These are phyloP conservation scores for Pycnococcus provasolii DNA, from an alignment of 139 green algal species.

Conservation along the genomic window DNA sequence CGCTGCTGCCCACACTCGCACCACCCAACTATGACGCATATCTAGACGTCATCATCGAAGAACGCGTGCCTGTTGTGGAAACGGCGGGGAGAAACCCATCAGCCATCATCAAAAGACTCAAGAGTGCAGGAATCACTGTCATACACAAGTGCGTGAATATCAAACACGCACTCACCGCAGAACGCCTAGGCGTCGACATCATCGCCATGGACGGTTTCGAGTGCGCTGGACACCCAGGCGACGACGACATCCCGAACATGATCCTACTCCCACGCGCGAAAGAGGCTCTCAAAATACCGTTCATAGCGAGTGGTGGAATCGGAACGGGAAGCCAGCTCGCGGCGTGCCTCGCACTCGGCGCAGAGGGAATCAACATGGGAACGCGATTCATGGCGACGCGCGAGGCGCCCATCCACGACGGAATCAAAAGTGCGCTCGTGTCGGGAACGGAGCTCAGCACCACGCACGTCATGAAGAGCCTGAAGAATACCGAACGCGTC, in stretches of 20 bases:
- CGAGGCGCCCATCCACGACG: conserved; percentile 14
- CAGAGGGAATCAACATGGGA: conserved; percentile 15
- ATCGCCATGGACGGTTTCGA: conserved; percentile 22
- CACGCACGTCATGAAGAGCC: conserved; percentile 14
- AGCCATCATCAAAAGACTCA: conserved; percentile 7
- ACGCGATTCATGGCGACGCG: conserved; percentile 24
- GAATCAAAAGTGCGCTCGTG: conserved; percentile 21
- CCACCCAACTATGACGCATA: conserved; percentile 1
- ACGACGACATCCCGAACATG: conserved; percentile 12
- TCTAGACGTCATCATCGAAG: conserved; percentile 9
- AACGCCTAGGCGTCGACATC: conserved; percentile 11
- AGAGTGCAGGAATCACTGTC: background rate
- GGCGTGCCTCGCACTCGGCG: conserved; percentile 23
- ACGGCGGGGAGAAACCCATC: conserved; percentile 10
- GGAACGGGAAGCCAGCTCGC: conserved; percentile 14
- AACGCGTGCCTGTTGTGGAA: conserved; percentile 18
- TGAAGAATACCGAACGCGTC: conserved; percentile 20
- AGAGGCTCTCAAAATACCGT: conserved; percentile 7
- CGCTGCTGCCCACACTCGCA: conserved; percentile 17
- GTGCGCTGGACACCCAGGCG: conserved; percentile 22
- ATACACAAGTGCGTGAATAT: conserved; percentile 17
- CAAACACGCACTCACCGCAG: conserved; percentile 16
- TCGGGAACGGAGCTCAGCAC: conserved; percentile 7
- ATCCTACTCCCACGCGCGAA: conserved; percentile 7
- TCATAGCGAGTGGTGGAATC: conserved; percentile 20